These are phyloP conservation scores for Claviceps sp. DNA, from an alignment of 2,329 filamentous ascomycete species.

Conservation along the genomic window DNA sequence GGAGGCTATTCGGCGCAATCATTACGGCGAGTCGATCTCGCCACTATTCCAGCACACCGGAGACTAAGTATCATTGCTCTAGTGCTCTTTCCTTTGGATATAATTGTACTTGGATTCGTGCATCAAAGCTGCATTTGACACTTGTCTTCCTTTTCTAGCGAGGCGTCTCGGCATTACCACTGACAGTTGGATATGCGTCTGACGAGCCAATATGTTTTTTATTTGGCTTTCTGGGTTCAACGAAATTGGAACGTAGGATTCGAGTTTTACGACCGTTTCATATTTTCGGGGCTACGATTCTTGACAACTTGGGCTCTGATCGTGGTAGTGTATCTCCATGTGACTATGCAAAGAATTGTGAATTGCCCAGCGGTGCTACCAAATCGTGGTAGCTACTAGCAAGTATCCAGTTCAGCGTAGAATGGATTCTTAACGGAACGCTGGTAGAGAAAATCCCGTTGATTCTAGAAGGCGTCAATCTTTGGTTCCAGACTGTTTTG, in stretches of 20 bases:
- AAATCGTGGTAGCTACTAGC: constrained; percentile 40
- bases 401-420: constrained; percentile 55
- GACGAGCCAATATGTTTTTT: not conserved
- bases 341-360: not conserved
- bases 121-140: not conserved
- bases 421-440: constrained; percentile 70
- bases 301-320: not conserved
- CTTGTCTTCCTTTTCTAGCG: constrained; percentile 16
- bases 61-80: constrained; percentile 26
- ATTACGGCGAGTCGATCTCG: constrained; percentile 80
- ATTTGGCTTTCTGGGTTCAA: not conserved
- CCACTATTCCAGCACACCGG: constrained; percentile 54
- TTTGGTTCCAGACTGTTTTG: constrained; percentile 12
- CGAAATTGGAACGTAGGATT: not conserved
- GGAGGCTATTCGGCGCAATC: constrained; percentile 89
- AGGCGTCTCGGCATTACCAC: constrained; percentile 18
- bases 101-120: not conserved
- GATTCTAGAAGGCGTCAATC: constrained; percentile 26
- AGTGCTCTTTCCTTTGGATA: not conserved
- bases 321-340: not conserved
- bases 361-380: constrained; percentile 57
- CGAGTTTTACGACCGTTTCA: not conserved
- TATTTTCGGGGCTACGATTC: not conserved
- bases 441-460: constrained; percentile 47
- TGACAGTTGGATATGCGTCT: not conserved